Conservation (phyloP, 1,139 yeast species). For the Candida frijolesensis region DNA sequence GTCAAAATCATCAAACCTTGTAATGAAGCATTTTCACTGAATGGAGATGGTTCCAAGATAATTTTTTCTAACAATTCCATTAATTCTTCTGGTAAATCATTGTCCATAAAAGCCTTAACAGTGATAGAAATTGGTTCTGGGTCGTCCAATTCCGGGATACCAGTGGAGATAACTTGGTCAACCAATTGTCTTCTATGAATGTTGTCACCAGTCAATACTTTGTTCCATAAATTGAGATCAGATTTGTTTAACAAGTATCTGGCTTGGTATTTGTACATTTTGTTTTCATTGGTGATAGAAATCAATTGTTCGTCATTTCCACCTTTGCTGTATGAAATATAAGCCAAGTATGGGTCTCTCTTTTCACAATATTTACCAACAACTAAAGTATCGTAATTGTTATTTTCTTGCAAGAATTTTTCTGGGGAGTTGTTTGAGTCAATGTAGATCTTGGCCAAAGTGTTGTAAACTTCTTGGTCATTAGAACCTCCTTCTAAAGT, state of each 20-base stretch:
- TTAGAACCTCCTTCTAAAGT: conserved; percentile 85
- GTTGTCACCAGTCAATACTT: conserved; percentile 75
- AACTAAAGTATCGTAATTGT: conserved; percentile 83
- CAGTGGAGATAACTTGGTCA: conserved; percentile 94
- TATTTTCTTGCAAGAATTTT: conserved; percentile 90
- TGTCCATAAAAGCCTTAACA: conserved; percentile 96
- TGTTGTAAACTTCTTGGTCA: conserved; percentile 90
- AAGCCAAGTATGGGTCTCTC: conserved; percentile 97
- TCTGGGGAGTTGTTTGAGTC: conserved; percentile 98
- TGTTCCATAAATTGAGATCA: conserved; percentile 78
- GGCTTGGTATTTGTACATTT: conserved; percentile 98
- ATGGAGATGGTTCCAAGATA: conserved; percentile 95
- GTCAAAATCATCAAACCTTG: conserved; percentile 92
- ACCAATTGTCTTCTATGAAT: conserved; percentile 86
- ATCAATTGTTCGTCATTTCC: conserved; percentile 86
- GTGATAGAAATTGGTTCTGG: conserved; percentile 97
- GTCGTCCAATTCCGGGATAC: conserved; percentile 91
- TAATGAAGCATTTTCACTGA: conserved; percentile 89
- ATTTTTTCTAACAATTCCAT: conserved; percentile 94
- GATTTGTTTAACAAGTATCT: conserved; percentile 88
- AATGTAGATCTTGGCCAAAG: conserved; percentile 95
- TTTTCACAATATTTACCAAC: conserved; percentile 99
- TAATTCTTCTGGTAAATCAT: conserved; percentile 88
- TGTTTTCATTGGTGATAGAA: conserved; percentile 90
- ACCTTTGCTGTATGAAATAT: conserved; percentile 96